Evolutionary conservation across 2,329 filamentous ascomycete species (phyloP).

Genomic region (Penicillium concentricum): DNA sequence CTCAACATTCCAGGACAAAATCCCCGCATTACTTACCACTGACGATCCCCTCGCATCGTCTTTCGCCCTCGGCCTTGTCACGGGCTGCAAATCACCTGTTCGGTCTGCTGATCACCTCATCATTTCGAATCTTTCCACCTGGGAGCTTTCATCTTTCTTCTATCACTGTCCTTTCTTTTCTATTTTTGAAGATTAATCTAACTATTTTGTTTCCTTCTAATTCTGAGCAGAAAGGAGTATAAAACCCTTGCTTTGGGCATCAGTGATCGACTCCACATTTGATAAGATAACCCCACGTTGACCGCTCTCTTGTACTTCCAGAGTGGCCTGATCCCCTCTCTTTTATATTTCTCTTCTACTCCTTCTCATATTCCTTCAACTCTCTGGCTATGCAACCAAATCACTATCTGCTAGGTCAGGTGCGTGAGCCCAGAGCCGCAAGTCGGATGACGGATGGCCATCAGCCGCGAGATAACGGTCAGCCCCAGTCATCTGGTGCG

Average conservation of each 20-base stretch:
- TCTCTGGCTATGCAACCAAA: conserved; percentile 39
- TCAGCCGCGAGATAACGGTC: conserved; percentile 31
- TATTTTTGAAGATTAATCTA: too few species aligned
- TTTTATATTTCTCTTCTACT: conserved; percentile 6
- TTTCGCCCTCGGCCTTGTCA: conserved; percentile 13
- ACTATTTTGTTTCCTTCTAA: not conserved
- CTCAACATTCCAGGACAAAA: not conserved
- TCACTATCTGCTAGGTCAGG: conserved; percentile 40
- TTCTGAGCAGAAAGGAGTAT: not conserved
- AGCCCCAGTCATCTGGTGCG: conserved; percentile 38
- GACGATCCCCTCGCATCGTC: conserved; percentile 5
- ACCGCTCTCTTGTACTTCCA: conserved; percentile 21
- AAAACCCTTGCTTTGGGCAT: conserved; percentile 18
- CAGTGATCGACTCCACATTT: conserved; percentile 22
- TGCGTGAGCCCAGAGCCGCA: conserved; percentile 32
- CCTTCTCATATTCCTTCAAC: not conserved
- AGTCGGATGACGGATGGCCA: conserved; percentile 36
- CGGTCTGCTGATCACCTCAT: conserved; percentile 28
- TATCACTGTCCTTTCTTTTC: not conserved
- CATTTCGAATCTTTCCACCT: conserved; percentile 7
- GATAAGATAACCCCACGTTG: conserved; percentile 30
- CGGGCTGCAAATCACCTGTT: conserved; percentile 27
- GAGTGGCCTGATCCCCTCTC: conserved; percentile 19
- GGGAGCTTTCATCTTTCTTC: not conserved
- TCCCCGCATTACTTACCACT: not conserved